Evolutionary conservation across 2,329 filamentous ascomycete genomes (phyloP).

Genomic region (Diaporthe capsici): DNA sequence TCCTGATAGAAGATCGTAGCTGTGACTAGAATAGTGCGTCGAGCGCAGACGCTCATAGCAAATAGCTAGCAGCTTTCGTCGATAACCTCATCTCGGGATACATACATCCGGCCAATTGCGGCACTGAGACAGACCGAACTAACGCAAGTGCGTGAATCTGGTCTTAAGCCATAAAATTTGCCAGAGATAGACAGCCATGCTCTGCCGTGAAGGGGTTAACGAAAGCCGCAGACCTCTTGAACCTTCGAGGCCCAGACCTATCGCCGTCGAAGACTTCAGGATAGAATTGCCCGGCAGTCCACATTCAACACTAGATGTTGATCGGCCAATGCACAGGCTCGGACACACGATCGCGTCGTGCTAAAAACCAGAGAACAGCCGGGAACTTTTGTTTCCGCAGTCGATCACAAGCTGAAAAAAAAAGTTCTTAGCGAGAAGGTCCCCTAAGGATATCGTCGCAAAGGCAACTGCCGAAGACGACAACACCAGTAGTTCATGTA

Average conservation of each 20-base stretch:
- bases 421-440: not conserved
- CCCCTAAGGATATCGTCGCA: not conserved
- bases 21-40: not conserved
- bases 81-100: not conserved
- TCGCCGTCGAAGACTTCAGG: not conserved
- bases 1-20: not conserved
- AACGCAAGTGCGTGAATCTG: not conserved
- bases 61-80: not conserved
- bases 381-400: not conserved
- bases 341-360: not conserved
- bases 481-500: slow-evolving; percentile 20
- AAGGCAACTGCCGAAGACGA: slow-evolving; percentile 21
- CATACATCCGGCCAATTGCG: not conserved
- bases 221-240: not conserved
- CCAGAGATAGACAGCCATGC: not conserved
- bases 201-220: not conserved
- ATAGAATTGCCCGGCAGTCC: not conserved
- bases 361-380: not conserved
- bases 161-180: not conserved
- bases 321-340: not conserved
- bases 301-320: not conserved
- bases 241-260: not conserved
- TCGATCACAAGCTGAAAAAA: no score
- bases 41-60: not conserved
- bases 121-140: not conserved